These are phyloP conservation scores for Leccinum laetum DNA, from an alignment of 1,284 basidiomycete genomes.

Conservation along the genomic window DNA sequence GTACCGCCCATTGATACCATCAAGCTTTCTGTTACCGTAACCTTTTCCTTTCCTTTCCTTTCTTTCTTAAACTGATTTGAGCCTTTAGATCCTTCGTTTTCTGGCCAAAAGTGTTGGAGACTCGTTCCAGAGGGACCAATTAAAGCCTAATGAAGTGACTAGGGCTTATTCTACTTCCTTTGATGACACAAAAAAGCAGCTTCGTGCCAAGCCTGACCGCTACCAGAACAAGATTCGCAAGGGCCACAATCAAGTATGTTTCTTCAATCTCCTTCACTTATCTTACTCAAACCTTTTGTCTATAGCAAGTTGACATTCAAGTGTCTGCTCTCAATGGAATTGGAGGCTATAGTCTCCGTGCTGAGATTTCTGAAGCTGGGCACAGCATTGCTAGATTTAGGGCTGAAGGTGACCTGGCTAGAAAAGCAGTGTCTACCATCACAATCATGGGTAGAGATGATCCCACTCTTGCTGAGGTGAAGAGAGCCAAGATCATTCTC, in stretches of 20 bases:
- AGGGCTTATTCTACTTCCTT: slow-evolving; percentile 38
- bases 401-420: slow-evolving; percentile 19
- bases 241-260: slow-evolving; percentile 28
- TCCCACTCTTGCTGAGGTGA: slow-evolving; percentile 52
- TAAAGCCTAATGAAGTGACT: slow-evolving; percentile 42
- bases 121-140: slow-evolving; percentile 45
- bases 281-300: not conserved
- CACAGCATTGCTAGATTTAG: slow-evolving; percentile 14
- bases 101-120: slow-evolving; percentile 52
- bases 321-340: slow-evolving; percentile 14
- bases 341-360: slow-evolving; percentile 23
- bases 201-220: slow-evolving; percentile 35
- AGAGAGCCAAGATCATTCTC: slow-evolving; percentile 46
- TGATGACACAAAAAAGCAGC: slow-evolving; percentile 21
- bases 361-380: slow-evolving; percentile 2
- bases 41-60: no score
- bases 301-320: slow-evolving; percentile 18
- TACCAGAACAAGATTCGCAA: slow-evolving; percentile 45
- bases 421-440: slow-evolving; percentile 34
- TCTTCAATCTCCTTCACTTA: not conserved
- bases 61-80: no score
- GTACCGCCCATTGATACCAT: no score
- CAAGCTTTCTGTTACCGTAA: no score
- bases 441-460: slow-evolving; percentile 50
- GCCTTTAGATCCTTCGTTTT: slow-evolving; percentile 31